These are phyloP conservation scores for Chenopodium suecicum DNA, from an alignment of 148 eudicot species.

Conservation along the genomic window DNA sequence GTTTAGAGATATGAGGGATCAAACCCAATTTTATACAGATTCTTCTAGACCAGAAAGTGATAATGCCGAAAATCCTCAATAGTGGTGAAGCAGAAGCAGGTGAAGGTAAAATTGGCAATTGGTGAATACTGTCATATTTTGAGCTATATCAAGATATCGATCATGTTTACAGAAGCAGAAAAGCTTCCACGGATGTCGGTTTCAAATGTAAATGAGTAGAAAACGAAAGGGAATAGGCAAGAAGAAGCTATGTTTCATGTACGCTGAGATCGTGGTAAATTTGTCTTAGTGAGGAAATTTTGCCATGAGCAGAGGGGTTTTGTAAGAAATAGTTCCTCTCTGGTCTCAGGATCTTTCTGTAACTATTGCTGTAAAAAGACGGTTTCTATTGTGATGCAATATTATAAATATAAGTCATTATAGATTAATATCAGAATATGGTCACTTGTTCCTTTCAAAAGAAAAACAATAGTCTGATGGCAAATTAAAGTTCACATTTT, in stretches of 20 bases:
- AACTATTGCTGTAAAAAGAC: conserved; percentile 23
- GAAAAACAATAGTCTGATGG: no score
- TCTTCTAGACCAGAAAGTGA: conserved; percentile 49
- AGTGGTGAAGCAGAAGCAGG: conserved; percentile 16
- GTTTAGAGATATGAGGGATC: conserved; percentile 83
- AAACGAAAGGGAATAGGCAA: background rate
- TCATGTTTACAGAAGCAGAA: background rate
- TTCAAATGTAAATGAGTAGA: conserved; percentile 14
- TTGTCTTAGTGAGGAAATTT: conserved; percentile 8
- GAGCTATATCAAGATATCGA: background rate
- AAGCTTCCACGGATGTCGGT: background rate
- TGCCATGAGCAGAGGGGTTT: conserved; percentile 9
- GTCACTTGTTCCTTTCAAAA: background rate
- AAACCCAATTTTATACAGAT: conserved; percentile 62
- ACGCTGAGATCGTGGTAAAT: conserved; percentile 3
- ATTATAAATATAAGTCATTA: background rate
- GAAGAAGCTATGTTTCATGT: conserved; percentile 4
- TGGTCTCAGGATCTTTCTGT: background rate
- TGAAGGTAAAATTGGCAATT: background rate
- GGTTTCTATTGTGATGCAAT: conserved; percentile 15
- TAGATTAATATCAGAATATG: background rate
- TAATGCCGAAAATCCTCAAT: conserved; percentile 37
- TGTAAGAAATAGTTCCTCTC: conserved; percentile 14
- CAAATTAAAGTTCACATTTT: no score
- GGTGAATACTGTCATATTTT: background rate